Base-by-base conservation (phyloP, 768 basidiomycete species). In the Amanita thiersii region DNA sequence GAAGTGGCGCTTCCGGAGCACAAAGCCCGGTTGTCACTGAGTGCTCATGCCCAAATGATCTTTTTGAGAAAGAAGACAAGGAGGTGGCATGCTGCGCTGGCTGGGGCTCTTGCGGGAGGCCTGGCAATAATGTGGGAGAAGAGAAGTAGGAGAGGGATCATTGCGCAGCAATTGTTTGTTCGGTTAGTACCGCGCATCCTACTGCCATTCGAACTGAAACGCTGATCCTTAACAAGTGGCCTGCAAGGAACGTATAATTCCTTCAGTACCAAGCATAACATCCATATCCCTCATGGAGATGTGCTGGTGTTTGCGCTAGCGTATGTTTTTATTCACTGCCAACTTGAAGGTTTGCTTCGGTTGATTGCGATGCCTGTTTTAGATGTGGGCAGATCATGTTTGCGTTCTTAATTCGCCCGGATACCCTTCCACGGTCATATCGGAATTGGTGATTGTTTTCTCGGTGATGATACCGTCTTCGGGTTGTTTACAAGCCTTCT, bases 321-420 rank as follows among this genome's bases (percentile, higher is more conserved):
- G 82, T 87, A 53, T 8, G 73, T 58, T 12, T 12, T 21, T 40
- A 29, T 6, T 11, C 2, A 31, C 34, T 43, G n/a, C 9, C 33
- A 30, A 2, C 17, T 15, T 1, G 4, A 4, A 21, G 5, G 14
- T 5, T 11, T 6, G 28, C 25, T 12, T 15, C 29, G 15, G 21
- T 42, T 12, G 8, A 17, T 38, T 25, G 43, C 15, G 43, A 20
- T 5, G 39, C 30, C 3, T 31, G 42, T 38, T 19, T 6, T 15
- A 87, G 86, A 11, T 92, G 80, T 50, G 81, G 79, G 2, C 91
- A 94, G 59, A 94, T 97, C 56, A 62, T 90, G 56, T 92, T 88
- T 54, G 80, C 70, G 2, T 85, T 78, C 53, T 63, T 90, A 20
- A 56, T 87, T 26, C 71, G 84, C 29, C 90, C 87, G 12, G 88